Percentiles rank a stretch among this genome's conserved stretches.
Conservation (phyloP, 1,284 basidiomycete species). For the Nidula niveotomentosa region DNA sequence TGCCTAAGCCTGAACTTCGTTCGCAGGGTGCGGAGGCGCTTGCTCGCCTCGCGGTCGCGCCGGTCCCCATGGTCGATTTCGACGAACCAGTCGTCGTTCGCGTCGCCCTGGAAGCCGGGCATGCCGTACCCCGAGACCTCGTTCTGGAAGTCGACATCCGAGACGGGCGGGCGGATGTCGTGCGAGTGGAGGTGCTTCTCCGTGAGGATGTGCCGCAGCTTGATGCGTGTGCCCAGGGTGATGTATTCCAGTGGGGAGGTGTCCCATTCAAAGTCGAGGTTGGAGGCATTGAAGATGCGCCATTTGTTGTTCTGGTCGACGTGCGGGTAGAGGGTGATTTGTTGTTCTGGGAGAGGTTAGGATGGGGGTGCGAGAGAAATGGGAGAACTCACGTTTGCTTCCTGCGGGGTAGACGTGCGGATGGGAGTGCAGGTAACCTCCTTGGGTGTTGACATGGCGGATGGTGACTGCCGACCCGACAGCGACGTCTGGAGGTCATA, state of each 20-base stretch:
- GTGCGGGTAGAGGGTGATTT: slow-evolving; percentile 97
- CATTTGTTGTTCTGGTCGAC: slow-evolving; percentile 92
- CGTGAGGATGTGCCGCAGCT: slow-evolving; percentile 81
- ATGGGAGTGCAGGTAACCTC: slow-evolving; percentile 98
- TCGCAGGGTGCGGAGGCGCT: slow-evolving; percentile 78
- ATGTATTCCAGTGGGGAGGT: slow-evolving; percentile 64
- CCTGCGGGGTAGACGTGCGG: slow-evolving; percentile 85
- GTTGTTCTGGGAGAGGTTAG: slow-evolving; percentile 71
- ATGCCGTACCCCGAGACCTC: slow-evolving; percentile 97
- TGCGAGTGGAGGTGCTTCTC: slow-evolving; percentile 94
- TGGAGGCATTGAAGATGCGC: slow-evolving; percentile 74
- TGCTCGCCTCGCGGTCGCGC: slow-evolving; percentile 66
- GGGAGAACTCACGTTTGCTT: slow-evolving; percentile 66
- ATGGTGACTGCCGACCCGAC: slow-evolving; percentile 85
- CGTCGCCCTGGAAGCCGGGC: slow-evolving; percentile 82
- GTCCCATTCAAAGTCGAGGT: slow-evolving; percentile 56
- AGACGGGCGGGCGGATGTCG: slow-evolving; percentile 92
- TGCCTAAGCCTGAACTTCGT: slow-evolving; percentile 89
- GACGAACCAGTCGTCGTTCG: slow-evolving; percentile 95
- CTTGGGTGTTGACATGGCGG: slow-evolving; percentile 94
- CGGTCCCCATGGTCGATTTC: slow-evolving; percentile 80
- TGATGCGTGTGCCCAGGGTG: slow-evolving; percentile 71
- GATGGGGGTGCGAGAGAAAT: background rate
- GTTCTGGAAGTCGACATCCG: slow-evolving; percentile 98
- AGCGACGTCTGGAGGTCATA: slow-evolving; percentile 64